Conservation (phyloP, 805 yeast genomes). For the Yarrowia osloensis region DNA sequence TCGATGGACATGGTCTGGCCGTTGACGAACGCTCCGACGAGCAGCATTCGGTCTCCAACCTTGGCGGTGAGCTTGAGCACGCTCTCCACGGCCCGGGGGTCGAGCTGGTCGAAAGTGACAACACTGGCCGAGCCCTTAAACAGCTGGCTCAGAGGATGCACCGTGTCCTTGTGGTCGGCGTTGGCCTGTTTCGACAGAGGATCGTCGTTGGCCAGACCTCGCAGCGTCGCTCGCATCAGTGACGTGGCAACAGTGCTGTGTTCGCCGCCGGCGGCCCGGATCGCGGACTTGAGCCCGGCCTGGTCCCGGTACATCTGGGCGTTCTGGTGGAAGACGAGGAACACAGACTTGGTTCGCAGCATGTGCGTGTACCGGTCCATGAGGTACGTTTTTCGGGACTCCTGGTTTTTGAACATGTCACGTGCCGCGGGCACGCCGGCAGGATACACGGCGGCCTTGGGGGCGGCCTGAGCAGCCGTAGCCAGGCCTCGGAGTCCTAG, state of each 20-base stretch:
- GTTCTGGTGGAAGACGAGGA: conserved; percentile 82
- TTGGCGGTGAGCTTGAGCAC: conserved; percentile 62
- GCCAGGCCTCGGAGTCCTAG: conserved; percentile 27
- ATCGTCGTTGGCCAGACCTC: conserved; percentile 66
- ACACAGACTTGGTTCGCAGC: conserved; percentile 65
- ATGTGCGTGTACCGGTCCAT: conserved; percentile 76
- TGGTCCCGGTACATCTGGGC: conserved; percentile 73
- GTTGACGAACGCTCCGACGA: conserved; percentile 86
- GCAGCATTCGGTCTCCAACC: conserved; percentile 70
- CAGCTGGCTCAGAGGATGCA: conserved; percentile 70
- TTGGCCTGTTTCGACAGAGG: conserved; percentile 67
- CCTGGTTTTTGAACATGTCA: conserved; percentile 60
- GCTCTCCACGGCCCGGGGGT: conserved; percentile 67
- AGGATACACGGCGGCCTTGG: conserved; percentile 8
- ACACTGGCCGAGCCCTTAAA: conserved; percentile 86
- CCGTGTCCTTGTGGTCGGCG: conserved; percentile 41
- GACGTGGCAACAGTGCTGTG: conserved; percentile 68
- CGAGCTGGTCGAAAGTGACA: conserved; percentile 63
- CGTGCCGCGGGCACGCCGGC: conserved; percentile 37
- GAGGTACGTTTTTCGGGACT: conserved; percentile 82
- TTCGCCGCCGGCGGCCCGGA: conserved; percentile 66
- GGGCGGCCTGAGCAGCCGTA: conserved; percentile 17
- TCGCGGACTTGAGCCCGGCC: conserved; percentile 59
- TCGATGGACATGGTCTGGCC: conserved; percentile 54
- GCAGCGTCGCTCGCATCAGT: conserved; percentile 72